Conservation (phyloP, 495 filamentous ascomycete species). For the Oidiodendron maius region DNA sequence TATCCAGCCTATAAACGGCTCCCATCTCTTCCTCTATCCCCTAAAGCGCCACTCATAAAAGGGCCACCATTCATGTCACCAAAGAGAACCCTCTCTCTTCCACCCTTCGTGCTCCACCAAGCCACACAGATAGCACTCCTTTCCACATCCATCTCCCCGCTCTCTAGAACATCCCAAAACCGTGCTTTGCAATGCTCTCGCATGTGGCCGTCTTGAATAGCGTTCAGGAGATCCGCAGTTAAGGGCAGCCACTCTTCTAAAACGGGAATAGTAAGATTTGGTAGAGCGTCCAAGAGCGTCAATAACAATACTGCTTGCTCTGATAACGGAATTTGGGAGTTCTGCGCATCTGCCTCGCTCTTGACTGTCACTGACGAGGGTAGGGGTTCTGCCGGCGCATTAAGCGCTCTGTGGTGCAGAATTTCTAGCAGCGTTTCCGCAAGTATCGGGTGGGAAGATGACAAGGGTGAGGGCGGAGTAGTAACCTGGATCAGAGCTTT, state of each 20-base stretch:
- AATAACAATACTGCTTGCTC: slow-evolving; percentile 77
- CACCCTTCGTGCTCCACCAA: slow-evolving; percentile 79
- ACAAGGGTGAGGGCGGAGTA: slow-evolving; percentile 72
- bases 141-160: slow-evolving; percentile 90
- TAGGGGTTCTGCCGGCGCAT: slow-evolving; percentile 45
- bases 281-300: slow-evolving; percentile 76
- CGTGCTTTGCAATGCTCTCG: slow-evolving; percentile 60
- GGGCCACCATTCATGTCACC: slow-evolving; percentile 30
- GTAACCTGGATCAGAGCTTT: slow-evolving; percentile 81
- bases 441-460: slow-evolving; percentile 65
- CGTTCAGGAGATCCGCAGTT: slow-evolving; percentile 60
- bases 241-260: slow-evolving; percentile 76
- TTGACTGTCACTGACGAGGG: slow-evolving; percentile 21
- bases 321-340: slow-evolving; percentile 43
- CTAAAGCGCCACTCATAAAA: slow-evolving; percentile 58
- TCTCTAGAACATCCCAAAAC: slow-evolving; percentile 79
- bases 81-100: slow-evolving; percentile 58
- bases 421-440: slow-evolving; percentile 78
- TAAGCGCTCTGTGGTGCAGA: slow-evolving; percentile 59
- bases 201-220: slow-evolving; percentile 54
- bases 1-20: too few species aligned
- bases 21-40: slow-evolving; percentile 14
- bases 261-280: slow-evolving; percentile 60
- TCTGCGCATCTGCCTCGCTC: slow-evolving; percentile 26
- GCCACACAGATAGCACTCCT: slow-evolving; percentile 71